Evolutionary conservation across 2,329 filamentous ascomycete species (phyloP).

Genomic region (Hypoxylon sp.): DNA sequence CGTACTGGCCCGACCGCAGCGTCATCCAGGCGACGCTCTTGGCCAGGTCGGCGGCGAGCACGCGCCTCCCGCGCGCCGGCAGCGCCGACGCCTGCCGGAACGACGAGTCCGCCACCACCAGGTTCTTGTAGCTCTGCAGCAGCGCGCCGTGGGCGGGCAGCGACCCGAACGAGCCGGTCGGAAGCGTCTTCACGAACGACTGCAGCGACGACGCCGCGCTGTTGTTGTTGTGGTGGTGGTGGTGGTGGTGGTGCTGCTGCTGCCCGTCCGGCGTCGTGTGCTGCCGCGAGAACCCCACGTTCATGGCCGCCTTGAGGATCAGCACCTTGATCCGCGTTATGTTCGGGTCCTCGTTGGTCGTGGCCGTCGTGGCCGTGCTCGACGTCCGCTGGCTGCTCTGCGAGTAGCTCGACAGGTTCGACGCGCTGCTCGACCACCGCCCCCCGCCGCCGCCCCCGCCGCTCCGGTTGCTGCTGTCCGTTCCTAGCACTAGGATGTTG

Average conservation of each 20-base stretch:
- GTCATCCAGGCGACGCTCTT: conserved; percentile 81
- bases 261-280: conserved; percentile 51
- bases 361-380: conserved; percentile 76
- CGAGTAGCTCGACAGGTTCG: conserved; percentile 81
- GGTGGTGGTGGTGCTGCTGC: too few relatives aligned
- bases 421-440: conserved; percentile 84
- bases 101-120: conserved; percentile 76
- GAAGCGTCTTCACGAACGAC: conserved; percentile 78
- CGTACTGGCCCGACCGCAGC: conserved; percentile 70
- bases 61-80: conserved; percentile 64
- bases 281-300: conserved; percentile 78
- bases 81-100: conserved; percentile 66
- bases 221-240: too few relatives aligned
- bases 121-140: conserved; percentile 80
- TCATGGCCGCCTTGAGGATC: conserved; percentile 85
- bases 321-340: conserved; percentile 80
- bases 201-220: conserved; percentile 68
- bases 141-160: conserved; percentile 74
- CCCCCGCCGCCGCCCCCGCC: too few relatives aligned
- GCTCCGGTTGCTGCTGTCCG: conserved; percentile 64
- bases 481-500: conserved; percentile 87
- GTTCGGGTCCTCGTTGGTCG: conserved; percentile 76
- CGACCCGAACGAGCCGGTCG: conserved; percentile 80
- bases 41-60: conserved; percentile 78
- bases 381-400: conserved; percentile 72